Percentiles rank a stretch among this genome's conserved stretches.
These are phyloP conservation scores for Sophora flavescens DNA, from an alignment of 306 rosid species.

Conservation along the genomic window DNA sequence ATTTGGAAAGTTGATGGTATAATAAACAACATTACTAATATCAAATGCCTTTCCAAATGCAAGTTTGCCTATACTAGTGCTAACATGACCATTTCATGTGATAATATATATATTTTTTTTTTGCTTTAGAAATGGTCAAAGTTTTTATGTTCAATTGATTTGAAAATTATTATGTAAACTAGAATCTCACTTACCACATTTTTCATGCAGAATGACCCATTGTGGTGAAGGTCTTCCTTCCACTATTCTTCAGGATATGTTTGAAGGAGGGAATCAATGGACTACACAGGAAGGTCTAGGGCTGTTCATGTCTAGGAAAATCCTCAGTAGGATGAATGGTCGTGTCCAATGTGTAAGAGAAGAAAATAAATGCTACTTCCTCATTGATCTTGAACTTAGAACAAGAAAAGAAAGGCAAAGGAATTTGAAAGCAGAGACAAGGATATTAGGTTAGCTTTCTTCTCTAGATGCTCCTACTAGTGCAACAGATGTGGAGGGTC, in stretches of 20 bases:
- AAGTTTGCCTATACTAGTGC: not conserved
- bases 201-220: conserved; percentile 71
- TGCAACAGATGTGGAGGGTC: conserved; percentile 4
- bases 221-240: conserved; percentile 78
- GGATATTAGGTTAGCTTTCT: conserved; percentile 37
- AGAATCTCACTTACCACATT: conserved; percentile 17
- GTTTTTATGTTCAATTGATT: conserved; percentile 3
- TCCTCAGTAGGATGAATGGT: conserved; percentile 77
- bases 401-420: conserved; percentile 51
- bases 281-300: conserved; percentile 77
- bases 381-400: conserved; percentile 65
- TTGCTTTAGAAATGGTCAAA: not conserved
- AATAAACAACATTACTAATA: not conserved
- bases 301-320: conserved; percentile 70
- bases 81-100: not conserved
- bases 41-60: conserved; percentile 3
- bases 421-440: conserved; percentile 41
- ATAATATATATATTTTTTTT: conserved; percentile 7
- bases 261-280: conserved; percentile 69
- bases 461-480: conserved; percentile 5
- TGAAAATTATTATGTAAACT: conserved; percentile 28
- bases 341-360: conserved; percentile 69
- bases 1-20: not conserved
- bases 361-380: conserved; percentile 68
- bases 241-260: conserved; percentile 64